Base-by-base conservation (phyloP, 2,329 filamentous ascomycete species). In the Exophiala aquamarina region DNA sequence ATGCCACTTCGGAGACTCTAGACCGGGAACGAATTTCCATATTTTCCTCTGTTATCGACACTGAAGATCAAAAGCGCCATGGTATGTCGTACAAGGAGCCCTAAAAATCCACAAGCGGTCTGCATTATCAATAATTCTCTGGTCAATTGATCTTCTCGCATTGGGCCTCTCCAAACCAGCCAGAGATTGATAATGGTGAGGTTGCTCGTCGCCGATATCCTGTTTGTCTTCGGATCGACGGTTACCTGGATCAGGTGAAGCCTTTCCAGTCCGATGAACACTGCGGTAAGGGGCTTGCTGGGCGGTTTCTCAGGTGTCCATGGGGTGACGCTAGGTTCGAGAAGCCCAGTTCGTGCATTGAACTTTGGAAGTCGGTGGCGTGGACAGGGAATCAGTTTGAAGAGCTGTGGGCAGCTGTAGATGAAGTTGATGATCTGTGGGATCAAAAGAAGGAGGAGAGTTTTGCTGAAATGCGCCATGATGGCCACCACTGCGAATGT, bases 401-500 rank as follows among this genome's bases (percentile, higher is more conserved):
- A 95, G 40, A 98, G 77, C 66, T 98, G 93, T 4, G 93, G 93
- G 1, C 81, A 82, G 31, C 91, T 96, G 73, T 97, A 98, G 57
- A 92, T 64, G 65, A 97, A 97, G 74, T 98, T 98, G 79, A 94
- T 90, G 60, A 94, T 87, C 71, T 98, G 93, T 11, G 93, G 93
- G 31, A 95, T 77, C 58, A 98, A 86, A 7, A 98, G 77, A 41
- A 98, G 79, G 46, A 95, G 79, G 36, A 98, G 78, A 1, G 93
- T 98, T 72, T 98, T 98, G 74, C 88, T 94, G 73, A 98, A 98
- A 72, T 98, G 93, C 18, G 93, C 93, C 42, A 96, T 78, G 63
- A 98, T 97, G 55, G 89, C 90, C 56, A 97, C 93, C 35, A 96
- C 91, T 44, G 92, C 93, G 66, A 98, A 98, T 31, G 97, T 88